Evolutionary conservation across 495 filamentous ascomycete genomes (phyloP), one percentile per base, ranked within the genome.

Genomic region (Annulohypoxylon stygium): DNA sequence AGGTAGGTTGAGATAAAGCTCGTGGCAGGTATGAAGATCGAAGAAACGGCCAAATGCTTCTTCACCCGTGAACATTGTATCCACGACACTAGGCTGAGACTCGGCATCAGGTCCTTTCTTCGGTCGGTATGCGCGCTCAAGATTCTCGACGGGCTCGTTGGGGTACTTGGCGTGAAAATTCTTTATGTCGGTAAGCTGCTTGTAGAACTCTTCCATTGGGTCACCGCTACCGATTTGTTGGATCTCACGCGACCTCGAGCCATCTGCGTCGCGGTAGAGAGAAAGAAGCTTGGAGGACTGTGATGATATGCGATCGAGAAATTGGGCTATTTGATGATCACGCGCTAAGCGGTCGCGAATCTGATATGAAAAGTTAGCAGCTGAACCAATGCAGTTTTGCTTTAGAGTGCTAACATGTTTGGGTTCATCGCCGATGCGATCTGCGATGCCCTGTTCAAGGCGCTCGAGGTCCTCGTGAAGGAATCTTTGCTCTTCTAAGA

Each of bases 391-490:
- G 41, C 18, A 53, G 2, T 18, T 36, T 57, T 12, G n/a, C 62
- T 50, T 1, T 47, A 39, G 39, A 50, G 25, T 58, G 88, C 89
- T 77, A 84, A 97, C 95, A 77, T 94, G 91, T 83, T 91, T 92
- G 25, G 95, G 95, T 63, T 98, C 93, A 66, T 97, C 93, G 48
- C 90, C 85, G 58, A 94, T 88, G 67, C 95, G 91, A 78, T 98
- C 96, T 23, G 92, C 92, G 75, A 98, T 92, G 36, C 93, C 96
- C 81, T 96, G 93, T 83, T 98, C 96, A 55, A 98, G 85, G 69
- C 97, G 88, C 86, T 99, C 96, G 18, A 98, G 85, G 79, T 98
- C 95, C 88, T 99, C 96, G 69, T 97, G 95, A 68, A 97, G 86
- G 76, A 92, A 94, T 74, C 96, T 86, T 81, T 98, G 92, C 65